Conservation (phyloP, 1,139 yeast genomes). For the Zhuliangozyma parablackwelliae region DNA sequence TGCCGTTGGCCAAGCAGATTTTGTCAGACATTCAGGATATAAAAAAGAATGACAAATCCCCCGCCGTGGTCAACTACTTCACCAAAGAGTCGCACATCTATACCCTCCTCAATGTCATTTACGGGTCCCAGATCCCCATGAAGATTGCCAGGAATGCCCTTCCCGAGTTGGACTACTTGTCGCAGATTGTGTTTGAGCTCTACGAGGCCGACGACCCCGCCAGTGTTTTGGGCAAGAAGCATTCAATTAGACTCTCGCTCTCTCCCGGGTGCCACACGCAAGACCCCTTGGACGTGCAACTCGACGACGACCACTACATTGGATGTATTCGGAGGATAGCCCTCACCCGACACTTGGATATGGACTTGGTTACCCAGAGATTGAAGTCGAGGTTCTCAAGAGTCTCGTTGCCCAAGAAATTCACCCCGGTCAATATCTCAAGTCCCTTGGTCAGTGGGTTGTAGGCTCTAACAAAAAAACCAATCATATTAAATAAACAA, state of each 20-base stretch:
- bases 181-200: slow-evolving; percentile 90
- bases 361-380: slow-evolving; percentile 82
- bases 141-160: slow-evolving; percentile 90
- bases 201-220: slow-evolving; percentile 74
- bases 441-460: slow-evolving; percentile 48
- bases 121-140: slow-evolving; percentile 93
- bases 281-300: slow-evolving; percentile 93
- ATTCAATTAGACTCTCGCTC: slow-evolving; percentile 79
- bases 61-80: slow-evolving; percentile 80
- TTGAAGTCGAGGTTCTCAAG: slow-evolving; percentile 78
- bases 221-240: slow-evolving; percentile 63
- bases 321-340: slow-evolving; percentile 91
- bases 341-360: slow-evolving; percentile 87
- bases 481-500: too few species aligned
- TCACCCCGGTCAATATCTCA: slow-evolving; percentile 83
- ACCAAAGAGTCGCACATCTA: slow-evolving; percentile 97
- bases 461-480: background rate
- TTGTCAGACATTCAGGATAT: slow-evolving; percentile 75
- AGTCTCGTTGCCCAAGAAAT: slow-evolving; percentile 86
- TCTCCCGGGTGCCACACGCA: slow-evolving; percentile 99
- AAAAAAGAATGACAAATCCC: slow-evolving; percentile 69
- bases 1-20: slow-evolving; percentile 90
- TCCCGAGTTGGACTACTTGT: slow-evolving; percentile 92
- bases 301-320: slow-evolving; percentile 94
- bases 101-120: slow-evolving; percentile 83